These are phyloP conservation scores for Rossbeevera mucosa DNA, from an alignment of 768 basidiomycete species.

Conservation along the genomic window DNA sequence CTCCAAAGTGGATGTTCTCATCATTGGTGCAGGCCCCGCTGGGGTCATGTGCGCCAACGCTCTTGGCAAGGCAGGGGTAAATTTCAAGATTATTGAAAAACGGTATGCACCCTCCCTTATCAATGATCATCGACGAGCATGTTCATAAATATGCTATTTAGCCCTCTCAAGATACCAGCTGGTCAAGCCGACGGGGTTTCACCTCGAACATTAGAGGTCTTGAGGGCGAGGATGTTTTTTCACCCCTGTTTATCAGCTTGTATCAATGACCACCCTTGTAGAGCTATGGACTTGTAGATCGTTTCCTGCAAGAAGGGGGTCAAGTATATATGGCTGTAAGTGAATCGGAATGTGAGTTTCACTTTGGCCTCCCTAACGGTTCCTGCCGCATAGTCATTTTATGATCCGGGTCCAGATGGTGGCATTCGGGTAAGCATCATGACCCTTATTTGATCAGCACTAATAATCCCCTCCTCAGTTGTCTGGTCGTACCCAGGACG, in stretches of 20 bases:
- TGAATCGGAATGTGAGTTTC: background rate
- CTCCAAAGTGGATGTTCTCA: constrained; percentile 37
- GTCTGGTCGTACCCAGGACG: constrained; percentile 56
- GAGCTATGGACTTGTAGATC: constrained; percentile 74
- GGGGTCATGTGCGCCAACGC: constrained; percentile 42
- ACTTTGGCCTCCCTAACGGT: background rate
- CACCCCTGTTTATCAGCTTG: background rate
- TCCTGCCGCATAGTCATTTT: constrained; percentile 54
- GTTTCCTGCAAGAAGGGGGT: constrained; percentile 54
- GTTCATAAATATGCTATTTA: constrained; percentile 1
- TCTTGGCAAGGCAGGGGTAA: constrained; percentile 34
- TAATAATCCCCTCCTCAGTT: constrained; percentile 41
- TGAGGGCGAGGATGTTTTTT: constrained; percentile 34
- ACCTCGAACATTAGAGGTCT: constrained; percentile 37
- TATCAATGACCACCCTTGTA: constrained; percentile 21
- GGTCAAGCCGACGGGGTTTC: constrained; percentile 31
- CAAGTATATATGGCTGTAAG: constrained; percentile 66
- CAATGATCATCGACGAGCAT: background rate
- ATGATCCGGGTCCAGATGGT: constrained; percentile 58
- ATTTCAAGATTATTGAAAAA: constrained; percentile 39
- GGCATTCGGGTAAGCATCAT: constrained; percentile 49
- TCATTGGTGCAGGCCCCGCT: constrained; percentile 42
- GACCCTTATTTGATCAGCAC: background rate
- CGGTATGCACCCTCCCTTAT: constrained; percentile 25
- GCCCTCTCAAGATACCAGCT: constrained; percentile 12